Percentiles rank a stretch among this genome's conserved stretches.
Evolutionary conservation across 768 basidiomycete species (phyloP).

Genomic region (Suillus variegatus): DNA sequence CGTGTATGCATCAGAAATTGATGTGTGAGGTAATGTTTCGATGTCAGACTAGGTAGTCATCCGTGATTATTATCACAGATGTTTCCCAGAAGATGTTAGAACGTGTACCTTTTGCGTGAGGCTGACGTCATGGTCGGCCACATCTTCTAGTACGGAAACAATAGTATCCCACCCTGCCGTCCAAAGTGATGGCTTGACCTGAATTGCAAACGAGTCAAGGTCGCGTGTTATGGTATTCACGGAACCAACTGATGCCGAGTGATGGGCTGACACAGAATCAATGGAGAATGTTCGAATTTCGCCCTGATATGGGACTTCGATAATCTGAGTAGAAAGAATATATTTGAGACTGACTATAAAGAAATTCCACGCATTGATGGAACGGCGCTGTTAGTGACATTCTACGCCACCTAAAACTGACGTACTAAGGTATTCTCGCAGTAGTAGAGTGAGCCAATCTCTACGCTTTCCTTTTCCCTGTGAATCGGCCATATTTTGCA

Average conservation of each 20-base stretch:
- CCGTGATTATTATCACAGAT: slow-evolving; percentile 15
- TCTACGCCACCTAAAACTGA: slow-evolving; percentile 6
- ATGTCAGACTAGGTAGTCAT: slow-evolving; percentile 41
- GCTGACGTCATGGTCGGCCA: slow-evolving; percentile 24
- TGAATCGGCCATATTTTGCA: slow-evolving; percentile 19
- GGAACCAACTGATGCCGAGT: slow-evolving; percentile 19
- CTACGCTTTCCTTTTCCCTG: slow-evolving; percentile 37
- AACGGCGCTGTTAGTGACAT: slow-evolving; percentile 1
- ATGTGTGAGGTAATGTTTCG: slow-evolving; percentile 46
- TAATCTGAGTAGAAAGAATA: slow-evolving; percentile 56
- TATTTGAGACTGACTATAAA: slow-evolving; percentile 73
- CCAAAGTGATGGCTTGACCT: slow-evolving; percentile 49
- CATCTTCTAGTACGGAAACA: slow-evolving; percentile 44
- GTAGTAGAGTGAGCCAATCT: slow-evolving; percentile 69
- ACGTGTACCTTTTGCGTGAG: slow-evolving; percentile 35
- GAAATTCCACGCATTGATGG: slow-evolving; percentile 13
- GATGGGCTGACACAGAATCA: slow-evolving; percentile 41
- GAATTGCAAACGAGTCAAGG: slow-evolving; percentile 48
- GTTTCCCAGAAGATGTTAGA: slow-evolving; percentile 14
- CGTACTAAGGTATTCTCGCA: slow-evolving; percentile 71
- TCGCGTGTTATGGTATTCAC: slow-evolving; percentile 38
- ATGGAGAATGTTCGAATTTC: slow-evolving; percentile 55
- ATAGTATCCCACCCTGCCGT: slow-evolving; percentile 68
- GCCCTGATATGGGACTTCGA: slow-evolving; percentile 70
- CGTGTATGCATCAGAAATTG: slow-evolving; percentile 63